Conservation (phyloP, 106 monocot genomes). For the Allium sativum region DNA sequence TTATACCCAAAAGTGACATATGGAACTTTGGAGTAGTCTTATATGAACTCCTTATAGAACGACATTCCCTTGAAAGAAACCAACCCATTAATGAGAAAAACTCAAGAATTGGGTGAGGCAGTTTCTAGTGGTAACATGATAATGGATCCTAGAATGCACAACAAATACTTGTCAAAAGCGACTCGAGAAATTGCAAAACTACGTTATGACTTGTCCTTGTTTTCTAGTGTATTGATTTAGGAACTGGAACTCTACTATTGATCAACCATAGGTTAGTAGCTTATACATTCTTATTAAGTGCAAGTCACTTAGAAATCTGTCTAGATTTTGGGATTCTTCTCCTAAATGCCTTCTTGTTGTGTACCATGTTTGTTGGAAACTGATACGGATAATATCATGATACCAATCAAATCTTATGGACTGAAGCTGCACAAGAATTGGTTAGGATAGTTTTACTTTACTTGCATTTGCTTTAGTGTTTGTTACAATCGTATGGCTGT, state of each 20-base stretch:
- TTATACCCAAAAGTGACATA: slow-evolving; percentile 25
- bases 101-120: slow-evolving; percentile 35
- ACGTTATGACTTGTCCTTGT: slow-evolving; percentile 20
- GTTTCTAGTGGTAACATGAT: slow-evolving; percentile 23
- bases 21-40: slow-evolving; percentile 38
- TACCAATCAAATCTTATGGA: too few relatives aligned
- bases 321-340: slow-evolving; percentile 52
- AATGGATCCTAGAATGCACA: slow-evolving; percentile 26
- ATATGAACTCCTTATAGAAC: slow-evolving; percentile 30
- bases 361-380: slow-evolving; percentile 35
- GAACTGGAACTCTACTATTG: slow-evolving; percentile 35
- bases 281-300: slow-evolving; percentile 32
- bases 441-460: too few relatives aligned
- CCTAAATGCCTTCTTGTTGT: slow-evolving; percentile 38
- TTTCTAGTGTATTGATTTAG: slow-evolving; percentile 47
- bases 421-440: too few relatives aligned
- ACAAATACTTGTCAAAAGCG: slow-evolving; percentile 12
- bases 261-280: slow-evolving; percentile 20
- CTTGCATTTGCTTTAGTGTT: too few relatives aligned
- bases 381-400: too few relatives aligned
- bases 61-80: slow-evolving; percentile 23
- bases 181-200: slow-evolving; percentile 28
- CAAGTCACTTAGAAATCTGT: slow-evolving; percentile 39
- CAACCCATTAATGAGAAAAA: slow-evolving; percentile 20
- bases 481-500: too few relatives aligned